Evolutionary conservation across 2,329 filamentous ascomycete genomes (phyloP).

Genomic region (Periconia sp.): DNA sequence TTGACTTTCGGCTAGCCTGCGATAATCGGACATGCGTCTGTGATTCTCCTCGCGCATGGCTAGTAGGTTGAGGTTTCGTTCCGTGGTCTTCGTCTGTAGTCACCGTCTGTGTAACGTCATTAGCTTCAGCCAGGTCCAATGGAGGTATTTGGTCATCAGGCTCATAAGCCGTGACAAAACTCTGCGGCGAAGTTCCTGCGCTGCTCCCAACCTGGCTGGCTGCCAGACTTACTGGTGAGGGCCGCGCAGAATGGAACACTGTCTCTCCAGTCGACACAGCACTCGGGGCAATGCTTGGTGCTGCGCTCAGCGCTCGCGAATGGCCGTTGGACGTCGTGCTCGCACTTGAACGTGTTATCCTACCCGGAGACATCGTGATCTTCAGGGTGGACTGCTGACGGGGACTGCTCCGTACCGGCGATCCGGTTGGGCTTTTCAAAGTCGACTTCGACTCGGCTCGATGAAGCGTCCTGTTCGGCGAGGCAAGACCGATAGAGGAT

Average conservation of each 20-base stretch:
- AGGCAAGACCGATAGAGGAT: constrained; percentile 12
- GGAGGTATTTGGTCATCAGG: constrained; percentile 8
- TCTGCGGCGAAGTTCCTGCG: constrained; percentile 21
- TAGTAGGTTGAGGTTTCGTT: neutral
- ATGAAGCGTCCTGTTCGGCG: constrained; percentile 18
- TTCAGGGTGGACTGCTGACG: constrained; percentile 17
- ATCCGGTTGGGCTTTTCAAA: constrained; percentile 24
- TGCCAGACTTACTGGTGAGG: constrained; percentile 35
- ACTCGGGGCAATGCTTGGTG: constrained; percentile 22
- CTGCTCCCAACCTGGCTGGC: constrained; percentile 9
- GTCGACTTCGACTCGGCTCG: constrained; percentile 23
- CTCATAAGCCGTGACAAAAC: constrained; percentile 26
- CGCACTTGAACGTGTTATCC: constrained; percentile 3
- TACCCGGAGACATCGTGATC: constrained; percentile 25
- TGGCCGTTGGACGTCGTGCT: constrained; percentile 13
- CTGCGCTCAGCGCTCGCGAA: constrained; percentile 10
- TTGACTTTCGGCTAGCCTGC: constrained; percentile 3
- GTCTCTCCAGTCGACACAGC: constrained; percentile 23
- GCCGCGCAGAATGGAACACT: constrained; percentile 27
- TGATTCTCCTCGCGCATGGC: constrained; percentile 1
- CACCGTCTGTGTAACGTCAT: constrained; percentile 16
- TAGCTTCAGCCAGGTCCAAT: constrained; percentile 21
- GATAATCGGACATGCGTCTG: neutral
- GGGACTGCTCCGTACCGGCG: constrained; percentile 18
- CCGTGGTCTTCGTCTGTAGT: too few relatives aligned